phyloP scores from a whole-genome alignment of 192 early-diverging fungal species.

The Pilaira anomala region DNA sequence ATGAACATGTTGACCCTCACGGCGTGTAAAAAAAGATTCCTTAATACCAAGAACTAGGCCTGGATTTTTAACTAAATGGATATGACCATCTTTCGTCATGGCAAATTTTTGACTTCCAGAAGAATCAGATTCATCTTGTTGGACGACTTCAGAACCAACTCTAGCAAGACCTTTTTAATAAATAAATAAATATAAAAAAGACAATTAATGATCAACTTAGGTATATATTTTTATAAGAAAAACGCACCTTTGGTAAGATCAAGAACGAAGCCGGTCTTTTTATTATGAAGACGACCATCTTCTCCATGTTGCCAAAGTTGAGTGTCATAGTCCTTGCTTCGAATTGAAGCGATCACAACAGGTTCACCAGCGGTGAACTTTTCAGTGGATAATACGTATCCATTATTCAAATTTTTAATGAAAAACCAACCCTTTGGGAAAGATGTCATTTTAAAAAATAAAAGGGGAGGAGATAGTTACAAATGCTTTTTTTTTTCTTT shows the following conservation, averaged over 20 bases:
- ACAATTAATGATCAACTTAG: not conserved
- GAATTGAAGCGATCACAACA: not conserved
- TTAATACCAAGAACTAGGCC: conserved; percentile 29
- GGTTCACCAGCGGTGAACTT: conserved; percentile 10
- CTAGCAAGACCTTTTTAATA: conserved; percentile 19
- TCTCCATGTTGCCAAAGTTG: conserved; percentile 27
- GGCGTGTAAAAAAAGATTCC: conserved; percentile 33
- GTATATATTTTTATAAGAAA: not conserved
- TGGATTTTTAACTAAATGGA: conserved; percentile 6
- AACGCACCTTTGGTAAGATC: conserved; percentile 25
- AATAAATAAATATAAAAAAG: not conserved
- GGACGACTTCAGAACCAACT: conserved; percentile 24
- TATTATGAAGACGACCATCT: conserved; percentile 25
- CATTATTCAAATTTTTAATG: conserved; percentile 17
- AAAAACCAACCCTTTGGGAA: conserved; percentile 32
- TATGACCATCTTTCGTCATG: conserved; percentile 19
- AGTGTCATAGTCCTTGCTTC: conserved; percentile 14
- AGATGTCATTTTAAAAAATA: conserved; percentile 7
- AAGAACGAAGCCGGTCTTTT: conserved; percentile 22
- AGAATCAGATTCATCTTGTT: not conserved
- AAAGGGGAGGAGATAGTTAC: no score
- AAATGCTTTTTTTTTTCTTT: no score
- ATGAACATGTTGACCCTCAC: conserved; percentile 29
- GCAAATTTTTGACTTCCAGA: conserved; percentile 1
- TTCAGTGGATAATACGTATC: conserved; percentile 2